These are phyloP conservation scores for Ophiostoma piceae DNA, from an alignment of 2,329 filamentous ascomycete genomes.

Conservation along the genomic window DNA sequence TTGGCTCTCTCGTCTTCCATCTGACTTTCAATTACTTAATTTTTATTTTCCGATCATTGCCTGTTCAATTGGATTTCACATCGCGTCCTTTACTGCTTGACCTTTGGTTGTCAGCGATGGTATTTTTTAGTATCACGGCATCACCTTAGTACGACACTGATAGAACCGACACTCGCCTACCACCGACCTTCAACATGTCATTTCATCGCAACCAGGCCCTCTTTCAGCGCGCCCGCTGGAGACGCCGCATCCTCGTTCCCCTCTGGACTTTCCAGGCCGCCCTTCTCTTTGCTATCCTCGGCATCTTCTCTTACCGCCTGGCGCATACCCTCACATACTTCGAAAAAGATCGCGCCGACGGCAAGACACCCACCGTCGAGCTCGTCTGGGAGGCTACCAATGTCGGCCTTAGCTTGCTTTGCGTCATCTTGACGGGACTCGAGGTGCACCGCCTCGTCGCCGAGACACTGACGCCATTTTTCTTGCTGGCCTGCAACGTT, in stretches of 20 bases:
- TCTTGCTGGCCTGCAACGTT: constrained; percentile 48
- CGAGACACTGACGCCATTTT: constrained; percentile 50
- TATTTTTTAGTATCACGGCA: not conserved
- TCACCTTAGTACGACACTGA: not conserved
- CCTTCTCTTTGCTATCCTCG: constrained; percentile 44
- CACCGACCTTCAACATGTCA: constrained; percentile 21
- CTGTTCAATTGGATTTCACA: not conserved
- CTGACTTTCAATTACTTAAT: not conserved
- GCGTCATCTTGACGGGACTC: constrained; percentile 43
- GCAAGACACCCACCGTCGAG: constrained; percentile 42
- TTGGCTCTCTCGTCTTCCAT: not conserved
- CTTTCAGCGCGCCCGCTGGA: constrained; percentile 50
- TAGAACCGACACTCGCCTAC: not conserved
- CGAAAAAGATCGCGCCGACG: constrained; percentile 38
- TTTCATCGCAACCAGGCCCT: constrained; percentile 47
- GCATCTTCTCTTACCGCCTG: constrained; percentile 50
- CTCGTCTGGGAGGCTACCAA: constrained; percentile 52
- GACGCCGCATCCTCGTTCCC: constrained; percentile 43
- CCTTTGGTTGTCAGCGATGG: not conserved
- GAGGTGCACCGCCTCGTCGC: constrained; percentile 40
- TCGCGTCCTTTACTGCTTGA: not conserved
- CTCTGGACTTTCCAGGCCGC: constrained; percentile 47
- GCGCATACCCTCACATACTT: constrained; percentile 43
- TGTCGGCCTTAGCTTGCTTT: constrained; percentile 45
- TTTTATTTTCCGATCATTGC: not conserved